These are phyloP conservation scores for Vitis vinifera DNA, from an alignment of 164 flowering plant genomes.

Conservation along the genomic window ASM3070453v1 NC_081817.1:1552501-1553000, in stretches of 20 bases:
- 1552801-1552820: too few relatives aligned
- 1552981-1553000: not conserved
- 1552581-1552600: slow-evolving; percentile 8
- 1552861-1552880: too few relatives aligned
- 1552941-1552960: not conserved
- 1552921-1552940: too few relatives aligned
- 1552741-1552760: too few relatives aligned
- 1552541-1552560: not conserved
- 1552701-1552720: not conserved
- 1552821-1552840: too few relatives aligned
- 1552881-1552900: too few relatives aligned
- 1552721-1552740: not conserved
- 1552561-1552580: slow-evolving; percentile 2
- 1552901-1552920: too few relatives aligned
- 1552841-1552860: too few relatives aligned
- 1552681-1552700: not conserved
- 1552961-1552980: not conserved
- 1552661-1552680: slow-evolving; percentile 22
- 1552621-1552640: slow-evolving; percentile 12
- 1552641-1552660: slow-evolving; percentile 24
- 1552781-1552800: too few relatives aligned
- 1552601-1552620: slow-evolving; percentile 28
- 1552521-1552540: not conserved
- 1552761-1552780: too few relatives aligned
- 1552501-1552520: too few relatives aligned